Conservation (phyloP, 371 early-diverging fungal genomes). For the Mortierella sp. region DNA sequence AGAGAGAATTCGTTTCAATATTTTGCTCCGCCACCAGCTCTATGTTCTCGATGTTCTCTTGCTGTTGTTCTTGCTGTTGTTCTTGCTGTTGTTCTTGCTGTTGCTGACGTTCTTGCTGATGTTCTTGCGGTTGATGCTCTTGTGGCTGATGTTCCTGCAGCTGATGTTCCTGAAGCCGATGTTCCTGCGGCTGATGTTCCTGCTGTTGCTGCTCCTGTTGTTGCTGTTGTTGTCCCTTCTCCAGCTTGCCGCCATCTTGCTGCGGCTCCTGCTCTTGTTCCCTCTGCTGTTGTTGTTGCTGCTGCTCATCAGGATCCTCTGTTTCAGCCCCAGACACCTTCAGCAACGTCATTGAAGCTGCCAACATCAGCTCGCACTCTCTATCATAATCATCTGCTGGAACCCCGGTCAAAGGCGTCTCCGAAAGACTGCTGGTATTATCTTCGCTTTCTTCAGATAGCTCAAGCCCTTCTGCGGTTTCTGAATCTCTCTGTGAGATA, state of each 20-base stretch:
- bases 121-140: neutral
- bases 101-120: neutral
- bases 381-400: neutral
- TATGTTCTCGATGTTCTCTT: neutral
- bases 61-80: neutral
- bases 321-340: neutral
- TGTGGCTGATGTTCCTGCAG: no score
- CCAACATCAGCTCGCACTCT: conserved; percentile 5
- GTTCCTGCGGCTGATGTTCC: neutral
- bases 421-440: neutral
- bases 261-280: neutral
- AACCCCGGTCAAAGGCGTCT: neutral
- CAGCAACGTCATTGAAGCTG: conserved; percentile 1
- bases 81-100: neutral
- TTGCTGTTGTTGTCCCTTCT: no score
- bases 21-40: neutral
- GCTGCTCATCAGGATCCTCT: neutral
- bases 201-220: no score
- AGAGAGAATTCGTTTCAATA: neutral
- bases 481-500: conserved; percentile 17
- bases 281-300: neutral
- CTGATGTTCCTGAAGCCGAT: neutral
- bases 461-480: neutral
- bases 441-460: neutral
- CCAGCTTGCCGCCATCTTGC: no score